Conservation (phyloP, 2,329 filamentous ascomycete genomes). For the Zasmidium cellare region DNA sequence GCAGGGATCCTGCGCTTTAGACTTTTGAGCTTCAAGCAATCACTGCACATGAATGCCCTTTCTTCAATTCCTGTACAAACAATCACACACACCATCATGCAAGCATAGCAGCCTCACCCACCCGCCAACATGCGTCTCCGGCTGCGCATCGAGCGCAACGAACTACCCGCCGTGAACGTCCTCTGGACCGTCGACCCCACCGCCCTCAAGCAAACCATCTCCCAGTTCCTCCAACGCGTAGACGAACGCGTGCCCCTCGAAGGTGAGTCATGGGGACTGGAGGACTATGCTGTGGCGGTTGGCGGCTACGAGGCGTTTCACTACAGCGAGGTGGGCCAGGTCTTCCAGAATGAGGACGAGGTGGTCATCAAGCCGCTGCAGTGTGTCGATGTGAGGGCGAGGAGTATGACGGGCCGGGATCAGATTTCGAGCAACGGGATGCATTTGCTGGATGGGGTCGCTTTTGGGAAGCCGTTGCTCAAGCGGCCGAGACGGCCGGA, state of each 20-base stretch:
- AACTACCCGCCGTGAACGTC: conserved; percentile 69
- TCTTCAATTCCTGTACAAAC: neutral
- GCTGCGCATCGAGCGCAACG: conserved; percentile 70
- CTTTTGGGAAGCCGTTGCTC: conserved; percentile 75
- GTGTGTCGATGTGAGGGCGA: conserved; percentile 69
- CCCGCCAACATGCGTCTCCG: conserved; percentile 64
- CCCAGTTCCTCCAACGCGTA: conserved; percentile 73
- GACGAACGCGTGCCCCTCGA: conserved; percentile 82
- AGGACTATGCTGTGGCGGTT: conserved; percentile 86
- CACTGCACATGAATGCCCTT: neutral
- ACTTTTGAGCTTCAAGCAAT: too few species aligned
- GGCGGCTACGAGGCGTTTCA: conserved; percentile 81
- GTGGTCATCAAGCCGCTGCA: conserved; percentile 78
- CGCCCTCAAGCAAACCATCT: conserved; percentile 56
- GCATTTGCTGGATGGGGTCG: conserved; percentile 80
- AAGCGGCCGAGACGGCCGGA: conserved; percentile 46
- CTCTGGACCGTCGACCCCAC: conserved; percentile 64
- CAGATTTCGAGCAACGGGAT: conserved; percentile 79
- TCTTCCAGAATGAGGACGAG: conserved; percentile 81
- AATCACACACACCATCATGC: neutral
- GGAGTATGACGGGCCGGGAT: conserved; percentile 72
- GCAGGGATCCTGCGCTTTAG: too few species aligned
- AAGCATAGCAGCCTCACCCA: neutral
- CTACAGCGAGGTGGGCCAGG: conserved; percentile 68
- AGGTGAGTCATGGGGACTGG: conserved; percentile 77